Evolutionary conservation across 345 rosid species (phyloP), one percentile per base, ranked within the genome.

Genomic region (Boechera retrofracta): DNA sequence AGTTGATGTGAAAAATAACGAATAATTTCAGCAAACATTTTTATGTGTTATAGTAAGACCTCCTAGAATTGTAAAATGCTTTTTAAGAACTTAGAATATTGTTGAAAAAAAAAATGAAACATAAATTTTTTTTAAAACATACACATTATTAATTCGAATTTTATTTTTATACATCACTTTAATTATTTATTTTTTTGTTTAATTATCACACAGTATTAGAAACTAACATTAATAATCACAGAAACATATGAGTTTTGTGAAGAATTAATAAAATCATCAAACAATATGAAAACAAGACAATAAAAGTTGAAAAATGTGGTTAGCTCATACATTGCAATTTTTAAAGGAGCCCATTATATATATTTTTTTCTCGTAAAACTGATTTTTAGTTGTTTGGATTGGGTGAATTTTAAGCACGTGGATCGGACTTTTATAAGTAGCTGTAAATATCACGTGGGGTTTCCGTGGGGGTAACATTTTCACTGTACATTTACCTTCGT

Each of bases 401-500:
- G 35, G 35, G 59, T 12, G 21, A 57, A 57, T 32, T 57, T 32
- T 2, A 31, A 13, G 11, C 62, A 57, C 39, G 38, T 56, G 38
- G 16, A 16, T 16, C 16, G 16, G 1, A 10, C 39, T 29, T n/a
- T 56, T 56, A 56, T n/a, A 56, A 28, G 38, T 7, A 16, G 9
- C 10, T 16, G 28, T 16, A 21, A 3, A 16, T 1, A 49, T 49
- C 54, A 56, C 61, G 39, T 57, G 39, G 62, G 62, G 39, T 57
- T 57, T 31, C 21, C 62, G 62, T 57, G 39, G 62, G 58, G 62
- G 8, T 31, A 57, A 57, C 10, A 31, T 55, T 55, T 55, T 55
- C 60, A 12, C 36, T 26, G 18, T 48, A 48, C 21, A 47, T n/a
- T 47, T 16, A 13, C 13, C 39, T 45, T 13, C 6, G 49, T 5